phyloP scores from a whole-genome alignment of 2,329 filamentous ascomycete genomes.

The Pseudohalonectria lignicola region DNA sequence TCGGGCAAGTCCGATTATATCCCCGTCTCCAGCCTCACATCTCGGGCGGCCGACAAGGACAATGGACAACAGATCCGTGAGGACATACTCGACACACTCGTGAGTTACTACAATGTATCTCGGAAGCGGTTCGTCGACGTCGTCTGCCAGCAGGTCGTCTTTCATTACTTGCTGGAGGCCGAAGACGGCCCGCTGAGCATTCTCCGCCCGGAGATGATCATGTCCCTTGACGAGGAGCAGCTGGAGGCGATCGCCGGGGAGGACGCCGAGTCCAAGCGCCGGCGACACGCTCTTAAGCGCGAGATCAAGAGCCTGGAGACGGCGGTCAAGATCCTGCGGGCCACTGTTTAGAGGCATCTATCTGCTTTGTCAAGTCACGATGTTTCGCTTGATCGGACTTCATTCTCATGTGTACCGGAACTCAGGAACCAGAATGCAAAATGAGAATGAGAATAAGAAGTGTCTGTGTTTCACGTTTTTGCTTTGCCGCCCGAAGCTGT shows the following conservation, averaged over 20 bases:
- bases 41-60: conserved; percentile 5
- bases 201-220: conserved; percentile 39
- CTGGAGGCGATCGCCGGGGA: conserved; percentile 49
- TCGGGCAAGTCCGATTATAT: neutral
- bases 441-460: no score
- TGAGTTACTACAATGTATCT: conserved; percentile 51
- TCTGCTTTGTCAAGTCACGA: no score
- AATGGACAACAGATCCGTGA: conserved; percentile 16
- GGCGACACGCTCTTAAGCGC: conserved; percentile 28
- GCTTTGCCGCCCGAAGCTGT: no score
- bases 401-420: no score
- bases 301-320: conserved; percentile 33
- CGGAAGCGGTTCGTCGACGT: conserved; percentile 52
- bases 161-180: conserved; percentile 40
- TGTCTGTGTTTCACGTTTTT: no score
- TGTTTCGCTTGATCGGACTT: no score
- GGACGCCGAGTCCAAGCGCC: conserved; percentile 26
- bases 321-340: conserved; percentile 14
- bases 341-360: no score
- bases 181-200: conserved; percentile 37
- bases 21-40: neutral
- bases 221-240: conserved; percentile 31
- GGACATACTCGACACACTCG: conserved; percentile 49
- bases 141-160: conserved; percentile 45
- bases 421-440: no score